Evolutionary conservation across 2,329 filamentous ascomycete genomes (phyloP), one percentile per base, ranked within the genome.

Genomic region (Trichoderma sp.): DNA sequence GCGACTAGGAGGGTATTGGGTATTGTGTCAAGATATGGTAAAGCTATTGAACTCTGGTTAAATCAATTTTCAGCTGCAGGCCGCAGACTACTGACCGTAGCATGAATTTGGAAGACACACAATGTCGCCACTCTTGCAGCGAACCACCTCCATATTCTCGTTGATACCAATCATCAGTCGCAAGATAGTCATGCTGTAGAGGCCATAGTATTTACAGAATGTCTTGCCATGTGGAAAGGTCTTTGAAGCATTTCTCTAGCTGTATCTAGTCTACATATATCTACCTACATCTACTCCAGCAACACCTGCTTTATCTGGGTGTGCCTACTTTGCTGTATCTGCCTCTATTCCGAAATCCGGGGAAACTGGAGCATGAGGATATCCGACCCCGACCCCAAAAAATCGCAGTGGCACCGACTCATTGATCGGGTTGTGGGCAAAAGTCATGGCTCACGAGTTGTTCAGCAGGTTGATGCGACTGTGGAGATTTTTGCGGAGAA

Each of bases 301-400:
- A n/a, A n/a, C n/a, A n/a, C n/a, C n/a, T n/a, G n/a, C n/a, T n/a
- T n/a, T n/a, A n/a, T n/a, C n/a, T n/a, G n/a, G n/a, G n/a, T n/a
- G n/a, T n/a, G n/a, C n/a, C n/a, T n/a, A n/a, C n/a, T n/a, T n/a
- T n/a, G n/a, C n/a, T n/a, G n/a, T n/a, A n/a, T n/a, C n/a, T n/a
- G n/a, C n/a, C n/a, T n/a, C n/a, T n/a, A n/a, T n/a, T 34, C 34
- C 32, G 39, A 29, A 53, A 53, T 64, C 60, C n/a, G 60, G 60
- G 60, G 60, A 64, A 64, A 53, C 45, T 53, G 60, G 60, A 64
- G 60, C 2, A 53, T 64, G 60, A 8, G n/a, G 25, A 35, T 19
- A 64, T 13, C 50, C 61, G 61, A 35, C 52, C 5, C 35, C 37
- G 56, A n/a, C 5, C 35, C 37, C 56, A n/a, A 42, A 56, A 34